Evolutionary conservation across 2,329 filamentous ascomycete genomes (phyloP), one percentile per base, ranked within the genome.

Genomic region (Fusarium bactridioides): DNA sequence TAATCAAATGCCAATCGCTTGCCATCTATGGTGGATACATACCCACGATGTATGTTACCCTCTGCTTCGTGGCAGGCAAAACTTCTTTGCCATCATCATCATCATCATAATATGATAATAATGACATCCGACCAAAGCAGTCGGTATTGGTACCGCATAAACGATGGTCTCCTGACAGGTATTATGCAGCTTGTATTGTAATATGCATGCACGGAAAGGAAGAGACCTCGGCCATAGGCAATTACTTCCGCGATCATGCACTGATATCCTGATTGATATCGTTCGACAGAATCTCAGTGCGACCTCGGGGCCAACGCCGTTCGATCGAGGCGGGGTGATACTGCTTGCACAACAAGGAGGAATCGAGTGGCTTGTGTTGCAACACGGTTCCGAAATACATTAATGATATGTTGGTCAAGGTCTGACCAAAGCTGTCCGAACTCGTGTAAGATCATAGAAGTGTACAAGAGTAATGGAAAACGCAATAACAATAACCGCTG

Each of bases 241-340:
- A 40, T n/a, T 53, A 48, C 47, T 70, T 41, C 61, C 35, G 48
- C 54, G 57, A 73, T 60, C 33, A 58, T 70, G 58, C 61, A 61
- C 48, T 61, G 53, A 58, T 58, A 45, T 48, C 58, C 56, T 56
- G 48, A 50, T 58, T 43, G 44, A 60, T 38, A 51, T 54, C 16
- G 60, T 61, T 58, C 23, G 58, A 69, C 70, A 59, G 47, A 67
- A 67, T 70, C 70, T 63, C 48, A 60, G 61, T 73, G 41, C 55
- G 41, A 70, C 70, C 48, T 59, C 33, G 40, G 61, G 40, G 56
- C 41, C 55, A 59, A 48, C 64, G 37, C 61, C 58, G 48, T 72
- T 74, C 72, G 58, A 74, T 74, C 64, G 45, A 55, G 59, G 61
- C 48, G 58, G 43, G 58, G 61, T 67, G 66, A 71, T 71, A 53